Evolutionary conservation across 2,329 filamentous ascomycete species (phyloP).

Genomic region (Sarocladium brachiariae): DNA sequence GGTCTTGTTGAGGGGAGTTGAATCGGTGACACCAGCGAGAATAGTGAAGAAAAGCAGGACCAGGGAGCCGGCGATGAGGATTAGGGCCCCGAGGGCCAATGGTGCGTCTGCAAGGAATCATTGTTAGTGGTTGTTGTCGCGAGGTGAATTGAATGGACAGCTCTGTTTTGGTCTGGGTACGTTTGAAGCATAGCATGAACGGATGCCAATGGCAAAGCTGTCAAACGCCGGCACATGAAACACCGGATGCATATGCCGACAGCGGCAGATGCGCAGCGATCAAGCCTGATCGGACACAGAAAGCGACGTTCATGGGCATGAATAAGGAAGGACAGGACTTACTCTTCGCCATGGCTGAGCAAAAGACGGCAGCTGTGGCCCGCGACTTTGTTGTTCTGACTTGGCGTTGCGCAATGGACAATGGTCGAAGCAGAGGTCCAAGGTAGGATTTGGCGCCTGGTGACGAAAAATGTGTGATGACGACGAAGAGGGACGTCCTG

Average conservation of each 20-base stretch:
- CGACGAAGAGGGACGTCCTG: neutral
- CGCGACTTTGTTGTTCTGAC: neutral
- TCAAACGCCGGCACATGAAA: slow-evolving; percentile 7
- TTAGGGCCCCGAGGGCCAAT: slow-evolving; percentile 35
- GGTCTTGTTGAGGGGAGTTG: slow-evolving; percentile 59
- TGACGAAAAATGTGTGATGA: neutral
- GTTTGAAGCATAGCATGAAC: neutral
- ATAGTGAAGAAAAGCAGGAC: slow-evolving; percentile 54
- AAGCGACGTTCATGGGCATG: neutral
- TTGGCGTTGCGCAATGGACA: neutral
- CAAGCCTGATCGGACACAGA: neutral
- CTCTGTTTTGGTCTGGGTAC: neutral
- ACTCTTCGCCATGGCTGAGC: slow-evolving; percentile 7
- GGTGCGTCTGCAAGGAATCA: slow-evolving; percentile 26
- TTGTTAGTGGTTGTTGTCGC: neutral
- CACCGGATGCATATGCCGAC: slow-evolving; percentile 2
- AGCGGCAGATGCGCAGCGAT: neutral
- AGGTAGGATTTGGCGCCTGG: neutral
- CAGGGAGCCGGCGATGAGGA: slow-evolving; percentile 44
- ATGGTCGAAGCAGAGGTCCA: neutral
- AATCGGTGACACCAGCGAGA: slow-evolving; percentile 43
- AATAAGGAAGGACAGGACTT: neutral
- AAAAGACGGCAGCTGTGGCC: neutral
- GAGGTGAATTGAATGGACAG: neutral
- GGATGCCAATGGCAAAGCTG: neutral